Base-by-base conservation (phyloP, 768 basidiomycete species). In the Paxillus rubicundulus region DNA sequence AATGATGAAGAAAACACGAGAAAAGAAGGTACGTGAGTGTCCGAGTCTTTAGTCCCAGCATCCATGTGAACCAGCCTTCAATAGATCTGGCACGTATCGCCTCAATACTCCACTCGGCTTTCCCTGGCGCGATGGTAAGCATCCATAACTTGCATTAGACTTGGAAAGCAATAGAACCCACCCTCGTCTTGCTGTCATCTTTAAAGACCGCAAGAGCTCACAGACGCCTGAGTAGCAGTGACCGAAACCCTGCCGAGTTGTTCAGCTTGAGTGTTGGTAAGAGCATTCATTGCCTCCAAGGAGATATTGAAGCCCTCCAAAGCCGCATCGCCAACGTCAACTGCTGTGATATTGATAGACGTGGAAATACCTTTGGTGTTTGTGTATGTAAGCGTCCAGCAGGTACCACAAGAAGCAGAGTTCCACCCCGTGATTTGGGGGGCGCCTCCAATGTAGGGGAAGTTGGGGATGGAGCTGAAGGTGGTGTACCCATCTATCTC, bases 271-370 rank as follows among this genome's bases (percentile, higher is more conserved):
- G 54, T 57, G 8, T 52, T 33, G 9, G 76, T 77, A 45, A 77
- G 63, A 14, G 16, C n/a, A 46, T 73, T 47, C 70, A 75, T 68
- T n/a, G 66, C 70, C 47, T 61, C 55, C 44, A 60, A 16, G n/a
- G 74, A 71, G 59, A 57, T 36, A 16, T 70, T 74, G 61, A 77
- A 81, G 5, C 70, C 72, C 0, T 61, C 56, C 24, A 5, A 2
- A 9, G 14, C 10, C 9, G n/a, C 20, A 14, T 56, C 55, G 4
- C 80, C 72, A 42, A 74, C 69, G 58, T 86, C 82, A 20, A 87
- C 69, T 1, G 78, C 84, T 1, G 79, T 64, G 10, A 85, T 62
- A 37, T 72, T 75, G 64, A 84, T 71, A 48, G 61, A 75, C 50
- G 54, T 74, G 18, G 59, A 60, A 1, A 49, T 57, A 4, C 72